A percentile compares a stretch with the other conserved stretches of the same genome.
These are phyloP conservation scores for Pichia manshurica DNA, from an alignment of 805 yeast genomes.

Conservation along the genomic window DNA sequence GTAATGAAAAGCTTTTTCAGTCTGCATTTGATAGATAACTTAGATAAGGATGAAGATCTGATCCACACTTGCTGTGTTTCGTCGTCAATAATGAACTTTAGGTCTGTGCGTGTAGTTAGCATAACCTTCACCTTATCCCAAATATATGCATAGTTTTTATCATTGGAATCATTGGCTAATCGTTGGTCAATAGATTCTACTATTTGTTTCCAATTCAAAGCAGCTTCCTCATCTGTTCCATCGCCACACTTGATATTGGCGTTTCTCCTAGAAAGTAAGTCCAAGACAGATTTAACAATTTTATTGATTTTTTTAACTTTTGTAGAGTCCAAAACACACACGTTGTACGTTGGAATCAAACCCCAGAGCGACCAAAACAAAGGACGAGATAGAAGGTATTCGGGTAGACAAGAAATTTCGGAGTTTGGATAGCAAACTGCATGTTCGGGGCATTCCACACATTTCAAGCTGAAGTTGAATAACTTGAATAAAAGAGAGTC, in stretches of 20 bases:
- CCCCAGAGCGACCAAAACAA: conserved; percentile 50
- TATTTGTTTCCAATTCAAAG: conserved; percentile 58
- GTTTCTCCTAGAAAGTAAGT: conserved; percentile 62
- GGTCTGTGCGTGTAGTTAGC: conserved; percentile 9
- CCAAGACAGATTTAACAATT: conserved; percentile 60
- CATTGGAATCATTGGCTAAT: conserved; percentile 23
- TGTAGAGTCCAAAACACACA: conserved; percentile 72
- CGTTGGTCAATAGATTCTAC: conserved; percentile 50
- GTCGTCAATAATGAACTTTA: not conserved
- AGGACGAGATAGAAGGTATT: conserved; percentile 48
- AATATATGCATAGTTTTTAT: conserved; percentile 21
- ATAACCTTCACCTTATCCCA: conserved; percentile 22
- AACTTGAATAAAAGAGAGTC: conserved; percentile 25
- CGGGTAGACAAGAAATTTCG: conserved; percentile 66
- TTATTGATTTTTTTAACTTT: conserved; percentile 64
- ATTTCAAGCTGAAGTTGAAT: conserved; percentile 55
- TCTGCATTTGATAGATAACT: conserved; percentile 26
- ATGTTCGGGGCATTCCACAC: conserved; percentile 78
- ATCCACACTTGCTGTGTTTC: conserved; percentile 11
- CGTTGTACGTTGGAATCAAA: conserved; percentile 53
- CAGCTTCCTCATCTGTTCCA: conserved; percentile 30
- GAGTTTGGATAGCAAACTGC: conserved; percentile 67
- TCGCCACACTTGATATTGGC: conserved; percentile 46
- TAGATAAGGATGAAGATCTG: conserved; percentile 27
- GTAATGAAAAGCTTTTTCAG: conserved; percentile 21